These are phyloP conservation scores for Nicotiana tabacum DNA, from an alignment of 257 asterid species.

Conservation along the genomic window DNA sequence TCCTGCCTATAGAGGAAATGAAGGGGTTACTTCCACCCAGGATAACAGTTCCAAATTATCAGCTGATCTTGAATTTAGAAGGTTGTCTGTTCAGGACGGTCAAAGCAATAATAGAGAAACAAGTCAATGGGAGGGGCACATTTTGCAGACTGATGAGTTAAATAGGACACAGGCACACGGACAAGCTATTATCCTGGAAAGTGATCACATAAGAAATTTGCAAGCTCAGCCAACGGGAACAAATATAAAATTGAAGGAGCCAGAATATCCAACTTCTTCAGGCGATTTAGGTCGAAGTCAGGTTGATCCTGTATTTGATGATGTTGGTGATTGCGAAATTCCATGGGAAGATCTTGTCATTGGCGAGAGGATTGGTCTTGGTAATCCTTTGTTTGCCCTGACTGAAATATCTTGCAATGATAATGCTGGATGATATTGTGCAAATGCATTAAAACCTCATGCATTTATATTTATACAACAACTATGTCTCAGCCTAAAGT, in stretches of 20 bases:
- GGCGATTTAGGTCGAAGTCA: slow-evolving; percentile 24
- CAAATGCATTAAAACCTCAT: not conserved
- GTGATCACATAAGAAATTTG: slow-evolving; percentile 30
- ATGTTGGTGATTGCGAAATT: slow-evolving; percentile 93
- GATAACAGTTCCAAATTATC: slow-evolving; percentile 25
- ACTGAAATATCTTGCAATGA: slow-evolving; percentile 4
- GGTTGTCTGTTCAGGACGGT: slow-evolving; percentile 30
- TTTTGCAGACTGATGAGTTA: slow-evolving; percentile 25
- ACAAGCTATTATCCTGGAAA: slow-evolving; percentile 20
- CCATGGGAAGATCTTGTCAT: slow-evolving; percentile 96
- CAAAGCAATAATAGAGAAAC: slow-evolving; percentile 30
- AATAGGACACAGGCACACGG: slow-evolving; percentile 22
- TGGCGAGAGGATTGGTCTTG: slow-evolving; percentile 98
- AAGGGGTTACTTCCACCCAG: slow-evolving; percentile 18
- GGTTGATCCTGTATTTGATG: slow-evolving; percentile 75
- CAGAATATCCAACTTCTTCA: slow-evolving; percentile 41
- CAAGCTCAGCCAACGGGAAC: slow-evolving; percentile 27
- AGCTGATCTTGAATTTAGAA: slow-evolving; percentile 35
- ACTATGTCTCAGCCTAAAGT: not conserved
- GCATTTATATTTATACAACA: not conserved
- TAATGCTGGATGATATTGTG: not conserved
- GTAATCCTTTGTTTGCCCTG: slow-evolving; percentile 37
- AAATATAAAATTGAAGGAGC: slow-evolving; percentile 34
- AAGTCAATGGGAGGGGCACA: slow-evolving; percentile 26
- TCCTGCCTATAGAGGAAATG: slow-evolving; percentile 28